Evolutionary conservation across 176 grass and related monocot species (phyloP).

Genomic region (Oryza officinalis): DNA sequence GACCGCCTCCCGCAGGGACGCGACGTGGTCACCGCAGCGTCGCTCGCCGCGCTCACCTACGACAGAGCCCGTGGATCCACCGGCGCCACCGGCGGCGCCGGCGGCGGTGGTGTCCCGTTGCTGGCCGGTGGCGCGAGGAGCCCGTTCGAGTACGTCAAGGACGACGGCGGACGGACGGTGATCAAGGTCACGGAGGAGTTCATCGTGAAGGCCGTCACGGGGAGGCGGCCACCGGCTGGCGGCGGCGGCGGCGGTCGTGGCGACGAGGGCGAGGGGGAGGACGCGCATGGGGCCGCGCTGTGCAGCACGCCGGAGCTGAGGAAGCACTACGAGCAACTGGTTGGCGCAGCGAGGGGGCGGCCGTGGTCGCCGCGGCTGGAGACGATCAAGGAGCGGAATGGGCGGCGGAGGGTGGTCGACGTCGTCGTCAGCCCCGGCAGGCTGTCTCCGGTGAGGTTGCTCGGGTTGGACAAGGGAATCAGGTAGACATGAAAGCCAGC

Average conservation of each 20-base stretch:
- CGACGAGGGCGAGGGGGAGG: background rate
- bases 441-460: constrained; percentile 52
- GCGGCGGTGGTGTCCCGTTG: background rate
- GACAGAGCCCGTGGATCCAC: background rate
- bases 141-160: constrained; percentile 68
- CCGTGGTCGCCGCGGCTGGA: constrained; percentile 82
- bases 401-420: background rate
- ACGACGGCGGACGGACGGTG: constrained; percentile 43
- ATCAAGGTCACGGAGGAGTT: constrained; percentile 71
- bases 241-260: background rate
- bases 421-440: constrained; percentile 1
- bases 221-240: background rate
- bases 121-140: constrained; percentile 22
- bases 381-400: constrained; percentile 65
- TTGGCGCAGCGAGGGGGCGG: constrained; percentile 50
- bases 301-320: constrained; percentile 88
- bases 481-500: background rate
- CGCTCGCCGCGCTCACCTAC: constrained; percentile 48
- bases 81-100: background rate
- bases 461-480: constrained; percentile 38
- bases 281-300: constrained; percentile 5
- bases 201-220: constrained; percentile 45
- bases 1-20: constrained; percentile 47
- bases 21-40: constrained; percentile 41
- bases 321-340: constrained; percentile 85